phyloP scores from a whole-genome alignment of 345 rosid species.

The Brassica juncea region DNA sequence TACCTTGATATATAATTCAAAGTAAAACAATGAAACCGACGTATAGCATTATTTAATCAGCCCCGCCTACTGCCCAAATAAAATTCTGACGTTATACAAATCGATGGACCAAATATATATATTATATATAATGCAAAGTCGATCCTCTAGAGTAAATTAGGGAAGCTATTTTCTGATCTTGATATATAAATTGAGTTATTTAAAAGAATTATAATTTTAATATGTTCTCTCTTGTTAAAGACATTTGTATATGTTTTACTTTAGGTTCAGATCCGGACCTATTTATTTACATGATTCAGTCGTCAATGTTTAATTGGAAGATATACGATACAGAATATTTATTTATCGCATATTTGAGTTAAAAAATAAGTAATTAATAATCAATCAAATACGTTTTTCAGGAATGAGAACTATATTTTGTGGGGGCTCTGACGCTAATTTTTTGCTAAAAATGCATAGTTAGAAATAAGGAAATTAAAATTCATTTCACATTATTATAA shows the following conservation, averaged over 20 bases:
- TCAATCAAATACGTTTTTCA: not conserved
- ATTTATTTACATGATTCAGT: not conserved
- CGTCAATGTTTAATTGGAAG: not conserved
- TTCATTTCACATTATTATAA: slow-evolving; percentile 7
- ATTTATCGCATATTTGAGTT: not conserved
- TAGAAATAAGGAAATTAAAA: slow-evolving; percentile 1
- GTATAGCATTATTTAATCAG: slow-evolving; percentile 26
- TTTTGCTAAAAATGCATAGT: not conserved
- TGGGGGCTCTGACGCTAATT: not conserved
- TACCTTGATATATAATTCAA: slow-evolving; percentile 9
- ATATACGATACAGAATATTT: not conserved
- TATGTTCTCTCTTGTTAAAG: not conserved
- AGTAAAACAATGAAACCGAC: slow-evolving; percentile 24
- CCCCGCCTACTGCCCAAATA: slow-evolving; percentile 31
- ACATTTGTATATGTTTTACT: not conserved
- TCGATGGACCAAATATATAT: not conserved
- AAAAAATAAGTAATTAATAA: not conserved
- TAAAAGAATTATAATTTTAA: not conserved
- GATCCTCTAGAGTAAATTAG: not conserved
- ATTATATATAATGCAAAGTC: not conserved
- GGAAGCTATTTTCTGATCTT: not conserved
- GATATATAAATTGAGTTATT: not conserved
- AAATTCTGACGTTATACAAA: slow-evolving; percentile 13
- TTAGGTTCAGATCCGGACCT: not conserved
- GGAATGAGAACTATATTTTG: not conserved